phyloP scores from a whole-genome alignment of 2,329 filamentous ascomycete genomes.

The Simplicillium sp. region DNA sequence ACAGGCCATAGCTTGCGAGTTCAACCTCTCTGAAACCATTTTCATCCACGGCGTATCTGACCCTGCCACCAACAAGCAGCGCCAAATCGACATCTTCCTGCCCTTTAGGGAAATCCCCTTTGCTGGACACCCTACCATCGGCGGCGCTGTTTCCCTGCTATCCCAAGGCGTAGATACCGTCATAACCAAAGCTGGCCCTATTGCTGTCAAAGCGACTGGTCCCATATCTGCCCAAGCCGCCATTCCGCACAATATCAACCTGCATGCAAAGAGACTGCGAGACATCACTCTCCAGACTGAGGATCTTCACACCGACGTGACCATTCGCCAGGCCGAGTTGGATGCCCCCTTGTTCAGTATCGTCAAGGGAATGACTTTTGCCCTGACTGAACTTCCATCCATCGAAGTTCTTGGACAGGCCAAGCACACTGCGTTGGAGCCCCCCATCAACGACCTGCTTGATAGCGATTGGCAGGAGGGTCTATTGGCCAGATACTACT shows the following conservation, averaged over 20 bases:
- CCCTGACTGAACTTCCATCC: conserved; percentile 52
- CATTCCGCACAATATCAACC: conserved; percentile 59
- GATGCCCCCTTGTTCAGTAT: conserved; percentile 47
- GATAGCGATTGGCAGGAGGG: conserved; percentile 46
- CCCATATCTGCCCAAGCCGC: conserved; percentile 45
- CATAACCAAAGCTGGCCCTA: conserved; percentile 47
- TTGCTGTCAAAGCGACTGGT: conserved; percentile 28
- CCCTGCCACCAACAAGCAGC: conserved; percentile 16
- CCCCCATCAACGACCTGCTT: conserved; percentile 25
- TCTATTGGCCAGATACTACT: conserved; percentile 50
- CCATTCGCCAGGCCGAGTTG: conserved; percentile 25
- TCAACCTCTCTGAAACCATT: conserved; percentile 55
- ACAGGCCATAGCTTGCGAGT: conserved; percentile 50
- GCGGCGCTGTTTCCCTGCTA: conserved; percentile 40
- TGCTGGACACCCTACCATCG: conserved; percentile 54
- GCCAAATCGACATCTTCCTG: conserved; percentile 52
- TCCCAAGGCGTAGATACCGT: conserved; percentile 29
- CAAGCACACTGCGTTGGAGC: conserved; percentile 20
- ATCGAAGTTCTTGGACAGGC: conserved; percentile 46
- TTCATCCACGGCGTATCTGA: conserved; percentile 43
- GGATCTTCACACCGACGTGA: conserved; percentile 17
- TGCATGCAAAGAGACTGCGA: conserved; percentile 39
- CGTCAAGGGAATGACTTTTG: conserved; percentile 66
- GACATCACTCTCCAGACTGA: conserved; percentile 15
- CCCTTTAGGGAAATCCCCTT: conserved; percentile 45